Evolutionary conservation across 345 rosid genomes (phyloP).

Genomic region (Rhizophora apiculata): DNA sequence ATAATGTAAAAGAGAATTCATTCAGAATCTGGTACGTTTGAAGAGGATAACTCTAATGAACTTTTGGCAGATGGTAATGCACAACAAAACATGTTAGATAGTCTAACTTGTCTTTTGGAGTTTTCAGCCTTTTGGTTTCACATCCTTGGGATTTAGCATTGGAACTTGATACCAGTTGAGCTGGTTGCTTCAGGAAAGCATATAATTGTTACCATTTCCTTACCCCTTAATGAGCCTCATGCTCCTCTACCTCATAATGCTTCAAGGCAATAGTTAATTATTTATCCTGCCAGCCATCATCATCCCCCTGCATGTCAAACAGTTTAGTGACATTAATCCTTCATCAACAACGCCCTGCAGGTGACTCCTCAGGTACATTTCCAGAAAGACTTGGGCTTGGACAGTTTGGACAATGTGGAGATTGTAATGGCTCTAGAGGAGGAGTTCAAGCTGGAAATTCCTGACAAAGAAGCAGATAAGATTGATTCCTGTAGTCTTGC

Average conservation of each 20-base stretch:
- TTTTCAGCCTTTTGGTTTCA: too few relatives aligned
- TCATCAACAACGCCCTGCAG: slow-evolving; percentile 28
- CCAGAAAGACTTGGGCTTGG: slow-evolving; percentile 84
- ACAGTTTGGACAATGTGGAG: slow-evolving; percentile 92
- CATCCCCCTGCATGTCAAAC: not conserved
- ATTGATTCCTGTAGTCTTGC: slow-evolving; percentile 81
- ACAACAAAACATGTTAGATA: too few relatives aligned
- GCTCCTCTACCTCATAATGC: too few relatives aligned
- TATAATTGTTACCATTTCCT: not conserved
- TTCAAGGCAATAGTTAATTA: too few relatives aligned
- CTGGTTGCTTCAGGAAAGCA: not conserved
- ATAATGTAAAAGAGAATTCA: too few relatives aligned
- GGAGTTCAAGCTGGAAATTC: slow-evolving; percentile 94
- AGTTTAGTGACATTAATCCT: not conserved
- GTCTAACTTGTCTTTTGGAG: too few relatives aligned
- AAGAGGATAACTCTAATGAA: too few relatives aligned
- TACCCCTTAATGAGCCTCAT: not conserved
- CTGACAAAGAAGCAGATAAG: slow-evolving; percentile 92
- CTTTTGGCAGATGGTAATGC: too few relatives aligned
- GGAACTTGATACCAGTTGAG: not conserved
- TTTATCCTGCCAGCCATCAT: not conserved
- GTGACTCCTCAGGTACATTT: slow-evolving; percentile 79
- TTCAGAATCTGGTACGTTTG: too few relatives aligned
- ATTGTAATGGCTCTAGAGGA: slow-evolving; percentile 95
- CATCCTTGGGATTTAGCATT: too few relatives aligned